These are phyloP conservation scores for Saccharomycopsis synnaedendra DNA, from an alignment of 805 yeast genomes.

Conservation along the genomic window DNA sequence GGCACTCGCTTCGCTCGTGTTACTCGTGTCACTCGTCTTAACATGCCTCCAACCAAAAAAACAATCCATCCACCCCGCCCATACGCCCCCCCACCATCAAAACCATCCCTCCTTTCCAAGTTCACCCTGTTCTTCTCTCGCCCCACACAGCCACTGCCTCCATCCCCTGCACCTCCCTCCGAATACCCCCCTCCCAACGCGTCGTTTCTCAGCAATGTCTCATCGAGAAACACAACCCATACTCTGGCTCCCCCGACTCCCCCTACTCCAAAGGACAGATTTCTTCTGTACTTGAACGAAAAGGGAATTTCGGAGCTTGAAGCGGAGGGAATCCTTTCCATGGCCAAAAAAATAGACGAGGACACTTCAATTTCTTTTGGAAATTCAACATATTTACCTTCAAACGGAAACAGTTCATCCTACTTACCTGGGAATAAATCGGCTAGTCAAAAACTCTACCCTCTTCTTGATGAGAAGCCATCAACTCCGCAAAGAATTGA, in stretches of 20 bases:
- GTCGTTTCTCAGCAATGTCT: conserved; percentile 9
- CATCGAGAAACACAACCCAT: conserved; percentile 5
- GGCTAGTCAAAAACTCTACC: too few relatives aligned
- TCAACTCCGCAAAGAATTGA: not conserved
- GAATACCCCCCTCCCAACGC: conserved; percentile 15
- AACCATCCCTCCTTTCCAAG: too few relatives aligned
- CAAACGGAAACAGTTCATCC: not conserved
- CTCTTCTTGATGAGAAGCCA: not conserved
- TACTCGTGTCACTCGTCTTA: too few relatives aligned
- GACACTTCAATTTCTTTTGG: not conserved
- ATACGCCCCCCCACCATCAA: too few relatives aligned
- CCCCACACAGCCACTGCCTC: not conserved
- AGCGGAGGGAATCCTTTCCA: conserved; percentile 15
- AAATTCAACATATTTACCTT: not conserved
- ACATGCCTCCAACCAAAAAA: too few relatives aligned
- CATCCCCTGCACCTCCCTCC: conserved; percentile 5
- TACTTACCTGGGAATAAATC: too few relatives aligned
- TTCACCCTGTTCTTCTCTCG: too few relatives aligned
- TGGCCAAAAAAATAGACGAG: conserved; percentile 13
- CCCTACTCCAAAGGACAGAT: conserved; percentile 5
- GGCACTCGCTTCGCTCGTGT: not conserved
- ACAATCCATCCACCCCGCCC: too few relatives aligned
- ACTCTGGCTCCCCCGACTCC: not conserved
- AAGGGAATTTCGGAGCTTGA: conserved; percentile 15
- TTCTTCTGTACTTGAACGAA: conserved; percentile 7